A percentile compares a stretch with the other conserved stretches of the same genome.
phyloP scores from a whole-genome alignment of 169 alveolate species.

The Cryptosporidium canis region DNA sequence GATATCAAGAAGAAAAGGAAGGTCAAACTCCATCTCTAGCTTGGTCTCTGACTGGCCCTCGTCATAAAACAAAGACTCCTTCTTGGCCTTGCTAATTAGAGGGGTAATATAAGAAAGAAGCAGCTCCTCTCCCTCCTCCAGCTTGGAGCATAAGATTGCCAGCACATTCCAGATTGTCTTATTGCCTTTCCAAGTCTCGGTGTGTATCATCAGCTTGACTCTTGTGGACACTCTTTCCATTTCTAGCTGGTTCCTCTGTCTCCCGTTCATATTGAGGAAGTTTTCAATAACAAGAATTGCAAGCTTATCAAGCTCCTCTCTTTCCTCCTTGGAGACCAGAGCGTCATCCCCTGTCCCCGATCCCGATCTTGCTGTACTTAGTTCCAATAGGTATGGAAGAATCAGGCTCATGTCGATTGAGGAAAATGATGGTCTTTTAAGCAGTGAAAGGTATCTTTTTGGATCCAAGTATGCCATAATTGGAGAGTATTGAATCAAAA shows the following conservation, averaged over 20 bases:
- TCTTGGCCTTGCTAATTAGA: slow-evolving; percentile 36
- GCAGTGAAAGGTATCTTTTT: slow-evolving; percentile 15
- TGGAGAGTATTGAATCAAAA: slow-evolving; percentile 31
- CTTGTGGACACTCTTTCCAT: slow-evolving; percentile 62
- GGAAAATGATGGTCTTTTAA: slow-evolving; percentile 45
- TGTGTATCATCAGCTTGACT: neutral
- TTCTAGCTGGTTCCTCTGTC: neutral
- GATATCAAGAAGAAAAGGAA: slow-evolving; percentile 43
- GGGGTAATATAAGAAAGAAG: slow-evolving; percentile 55
- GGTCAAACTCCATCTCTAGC: slow-evolving; percentile 47
- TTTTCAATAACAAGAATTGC: slow-evolving; percentile 34
- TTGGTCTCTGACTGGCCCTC: neutral
- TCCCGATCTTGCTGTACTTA: neutral
- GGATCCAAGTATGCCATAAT: slow-evolving; percentile 29
- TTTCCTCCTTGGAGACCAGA: neutral
- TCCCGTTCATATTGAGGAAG: slow-evolving; percentile 1
- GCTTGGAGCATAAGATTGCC: slow-evolving; percentile 53
- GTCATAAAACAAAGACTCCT: neutral
- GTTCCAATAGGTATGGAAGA: slow-evolving; percentile 7
- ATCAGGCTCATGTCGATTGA: slow-evolving; percentile 12
- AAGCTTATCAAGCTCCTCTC: slow-evolving; percentile 36
- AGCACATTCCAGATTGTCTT: slow-evolving; percentile 65
- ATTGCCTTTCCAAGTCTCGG: slow-evolving; percentile 63
- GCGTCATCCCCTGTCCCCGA: neutral
- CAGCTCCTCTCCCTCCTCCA: slow-evolving; percentile 55